Evolutionary conservation across 768 basidiomycete species (phyloP), one percentile per base, ranked within the genome.

Genomic region (Tricholoma bakamatsutake): DNA sequence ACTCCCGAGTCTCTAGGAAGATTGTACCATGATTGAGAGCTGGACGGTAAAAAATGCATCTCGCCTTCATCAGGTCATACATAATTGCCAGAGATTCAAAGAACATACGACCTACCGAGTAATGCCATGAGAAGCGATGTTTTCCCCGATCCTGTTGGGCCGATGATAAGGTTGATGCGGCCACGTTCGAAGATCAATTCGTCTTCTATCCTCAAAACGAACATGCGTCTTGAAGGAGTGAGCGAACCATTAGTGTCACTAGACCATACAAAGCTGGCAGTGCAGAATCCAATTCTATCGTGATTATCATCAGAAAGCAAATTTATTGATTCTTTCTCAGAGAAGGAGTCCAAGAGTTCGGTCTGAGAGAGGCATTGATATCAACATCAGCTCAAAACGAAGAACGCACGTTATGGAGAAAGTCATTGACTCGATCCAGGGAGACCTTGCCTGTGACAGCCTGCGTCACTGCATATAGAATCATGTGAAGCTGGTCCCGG

Each of bases 1-100:
- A 94, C 78, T 5, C 90, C 89, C 1, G 76, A 76, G 3, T 71
- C 71, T 2, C 88, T 74, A 24, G 90, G 90, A 5, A 93, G 78
- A 58, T 80, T 82, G 67, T 78, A 88, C 78, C 81, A 87, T 0
- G 87, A 82, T 42, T 80, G 76, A 1, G 79, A 72, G 8, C 70
- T 66, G 7, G 71, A 71, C 1, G 77, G 79, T 9, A 77, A 67
- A 62, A 82, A 84, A 64, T 87, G 83, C 83, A 89, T 81, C 68
- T 88, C 86, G 33, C 84, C 78, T 76, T 50, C 18, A 34, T 4
- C 3, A 8, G 28, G n/a, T 2, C 46, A 8, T 48, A 47, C 15
- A 31, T 30, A 34, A 21, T 18, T 13, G 31, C 13, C 31, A 52
- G 50, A 45, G 9, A 42, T 40, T 21, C 4, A 1, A 21, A 28